Base-by-base conservation (phyloP, 129 eudicot species). In the Cynara cardunculus region DNA sequence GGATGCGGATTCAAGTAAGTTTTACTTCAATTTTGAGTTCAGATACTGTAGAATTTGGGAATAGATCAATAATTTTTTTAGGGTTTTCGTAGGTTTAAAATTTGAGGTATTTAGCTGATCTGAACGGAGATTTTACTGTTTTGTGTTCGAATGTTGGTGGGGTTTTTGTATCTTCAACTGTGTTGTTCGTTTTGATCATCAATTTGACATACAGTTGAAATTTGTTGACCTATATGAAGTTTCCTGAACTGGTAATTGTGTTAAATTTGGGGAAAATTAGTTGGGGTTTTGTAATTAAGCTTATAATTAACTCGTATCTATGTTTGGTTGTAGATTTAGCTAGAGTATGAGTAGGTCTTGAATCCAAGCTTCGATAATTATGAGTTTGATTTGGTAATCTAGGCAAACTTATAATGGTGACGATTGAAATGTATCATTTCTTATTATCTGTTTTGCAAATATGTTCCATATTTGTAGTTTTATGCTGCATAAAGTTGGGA, bases 1-100 rank as follows among this genome's bases (percentile, higher is more conserved):
- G n/a, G 70, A 81, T 79, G 84, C 82, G 10, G 83, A 82, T 86
- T 88, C 87, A 66, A 78, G 97, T 89, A 86, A 83, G 94, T 89
- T 41, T 77, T 16, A 76, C 76, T 78, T 82, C 31, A 68, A 11
- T 84, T 83, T 71, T 35, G 30, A 78, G 81, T 26, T 75, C 72
- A 9, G 28, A 22, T 53, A 41, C 49, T 75, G 41, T 28, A 24
- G 41, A 75, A 64, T 72, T 46, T 83, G 12, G 5, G 39, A 34
- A 37, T 75, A 5, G 49, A 19, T 68, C 69, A 7, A 13, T 7
- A 32, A 18, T 22, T 80, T 78, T 72, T 85, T 39, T 76, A 59
- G 87, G 87, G 83, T 81, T 90, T 83, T 69, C 31, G 65, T 37
- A 30, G 84, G 59, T 34, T 83, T 83, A 18, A 65, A 25, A 44